Conservation (phyloP, 192 early-diverging fungal genomes). For the Coemansia sp. region DNA sequence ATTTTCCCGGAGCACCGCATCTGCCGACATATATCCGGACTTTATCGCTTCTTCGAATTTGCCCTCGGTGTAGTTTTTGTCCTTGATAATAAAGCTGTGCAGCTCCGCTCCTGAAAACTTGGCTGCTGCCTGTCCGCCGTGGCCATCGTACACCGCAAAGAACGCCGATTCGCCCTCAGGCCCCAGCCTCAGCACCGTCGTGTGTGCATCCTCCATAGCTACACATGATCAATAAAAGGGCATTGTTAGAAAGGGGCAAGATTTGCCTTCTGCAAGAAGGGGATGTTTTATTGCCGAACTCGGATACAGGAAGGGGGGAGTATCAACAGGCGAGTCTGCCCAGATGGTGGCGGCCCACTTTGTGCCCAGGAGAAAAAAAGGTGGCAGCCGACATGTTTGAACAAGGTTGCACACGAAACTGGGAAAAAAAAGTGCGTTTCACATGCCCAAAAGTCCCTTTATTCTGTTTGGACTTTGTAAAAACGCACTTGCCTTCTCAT, state of each 20-base stretch:
- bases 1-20: constrained; percentile 75
- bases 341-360: not conserved
- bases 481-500: too few species aligned
- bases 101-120: constrained; percentile 77
- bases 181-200: constrained; percentile 71
- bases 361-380: too few species aligned
- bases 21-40: constrained; percentile 77
- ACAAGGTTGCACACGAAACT: too few species aligned
- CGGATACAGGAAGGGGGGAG: constrained; percentile 2
- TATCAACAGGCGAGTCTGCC: not conserved
- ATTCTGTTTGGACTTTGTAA: too few species aligned
- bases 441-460: too few species aligned
- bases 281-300: not conserved
- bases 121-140: constrained; percentile 84
- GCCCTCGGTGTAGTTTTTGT: constrained; percentile 62
- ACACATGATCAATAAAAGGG: constrained; percentile 6
- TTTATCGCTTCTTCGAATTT: constrained; percentile 78
- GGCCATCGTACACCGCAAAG: constrained; percentile 98
- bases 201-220: constrained; percentile 98
- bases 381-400: too few species aligned
- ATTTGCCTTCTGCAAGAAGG: not conserved
- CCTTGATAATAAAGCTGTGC: constrained; percentile 67
- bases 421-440: too few species aligned
- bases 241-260: constrained; percentile 3
- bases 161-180: constrained; percentile 67